A percentile compares a stretch with the other conserved stretches of the same genome.
phyloP scores from a whole-genome alignment of 768 basidiomycete species.

The Tulasnella sp. region DNA sequence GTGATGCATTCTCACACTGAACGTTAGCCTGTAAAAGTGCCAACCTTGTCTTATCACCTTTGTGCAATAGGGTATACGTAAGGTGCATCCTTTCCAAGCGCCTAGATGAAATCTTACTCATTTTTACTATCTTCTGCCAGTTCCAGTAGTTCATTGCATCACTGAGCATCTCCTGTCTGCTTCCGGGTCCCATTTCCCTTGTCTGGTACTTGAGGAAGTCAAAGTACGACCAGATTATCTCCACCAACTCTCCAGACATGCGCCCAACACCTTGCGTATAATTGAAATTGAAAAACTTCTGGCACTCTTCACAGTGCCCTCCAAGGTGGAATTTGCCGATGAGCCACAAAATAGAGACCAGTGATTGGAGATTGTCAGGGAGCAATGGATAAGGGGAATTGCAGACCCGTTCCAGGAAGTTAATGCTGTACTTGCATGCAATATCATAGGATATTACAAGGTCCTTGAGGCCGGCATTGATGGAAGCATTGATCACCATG shows the following conservation, averaged over 20 bases:
- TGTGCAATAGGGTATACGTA: neutral
- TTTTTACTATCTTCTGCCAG: neutral
- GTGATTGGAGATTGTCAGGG: neutral
- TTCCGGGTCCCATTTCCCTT: neutral
- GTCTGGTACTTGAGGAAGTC: neutral
- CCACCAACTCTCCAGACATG: neutral
- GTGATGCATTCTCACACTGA: neutral
- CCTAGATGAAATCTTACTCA: neutral
- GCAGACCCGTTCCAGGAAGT: neutral
- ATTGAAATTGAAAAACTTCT: neutral
- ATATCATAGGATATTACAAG: neutral
- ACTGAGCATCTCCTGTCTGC: neutral
- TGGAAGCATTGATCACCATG: neutral
- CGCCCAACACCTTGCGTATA: neutral
- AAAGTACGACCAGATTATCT: neutral
- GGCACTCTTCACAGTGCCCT: neutral
- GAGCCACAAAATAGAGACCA: neutral
- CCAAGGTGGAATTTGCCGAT: neutral
- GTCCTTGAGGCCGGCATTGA: neutral
- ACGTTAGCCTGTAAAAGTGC: neutral
- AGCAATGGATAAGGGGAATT: neutral
- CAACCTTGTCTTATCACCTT: neutral
- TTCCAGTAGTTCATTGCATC: slow-evolving; percentile 3
- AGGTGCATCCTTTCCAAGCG: neutral
- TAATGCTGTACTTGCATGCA: neutral